These are phyloP conservation scores for Xylaria sp. DNA, from an alignment of 2,329 filamentous ascomycete genomes.

Conservation along the genomic window DNA sequence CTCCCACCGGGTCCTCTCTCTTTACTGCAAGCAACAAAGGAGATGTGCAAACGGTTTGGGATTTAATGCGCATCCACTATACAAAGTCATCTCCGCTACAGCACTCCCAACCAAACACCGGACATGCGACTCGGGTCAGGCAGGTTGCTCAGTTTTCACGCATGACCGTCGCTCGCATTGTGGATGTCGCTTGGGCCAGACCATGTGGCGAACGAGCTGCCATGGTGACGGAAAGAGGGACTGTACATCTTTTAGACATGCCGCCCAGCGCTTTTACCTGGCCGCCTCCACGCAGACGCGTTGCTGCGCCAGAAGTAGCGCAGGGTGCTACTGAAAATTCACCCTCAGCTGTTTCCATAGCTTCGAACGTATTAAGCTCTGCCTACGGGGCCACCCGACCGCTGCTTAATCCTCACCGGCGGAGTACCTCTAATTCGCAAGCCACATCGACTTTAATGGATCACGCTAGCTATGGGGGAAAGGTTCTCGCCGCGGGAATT, in stretches of 20 bases:
- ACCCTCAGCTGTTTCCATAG: conserved; percentile 72
- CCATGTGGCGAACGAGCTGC: conserved; percentile 85
- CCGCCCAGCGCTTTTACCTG: conserved; percentile 85
- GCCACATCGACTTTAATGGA: conserved; percentile 62
- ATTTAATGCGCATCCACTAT: conserved; percentile 74
- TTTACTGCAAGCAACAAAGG: conserved; percentile 85
- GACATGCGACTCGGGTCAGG: conserved; percentile 71
- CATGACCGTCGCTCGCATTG: conserved; percentile 89
- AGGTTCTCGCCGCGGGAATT: conserved; percentile 77
- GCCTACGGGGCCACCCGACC: conserved; percentile 76
- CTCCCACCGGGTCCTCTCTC: conserved; percentile 76
- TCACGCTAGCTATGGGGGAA: conserved; percentile 75
- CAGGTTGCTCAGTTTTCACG: conserved; percentile 90
- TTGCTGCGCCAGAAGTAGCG: conserved; percentile 56
- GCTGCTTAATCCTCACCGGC: conserved; percentile 65
- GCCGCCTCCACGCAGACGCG: conserved; percentile 76
- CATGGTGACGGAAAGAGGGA: conserved; percentile 94
- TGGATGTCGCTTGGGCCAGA: conserved; percentile 89
- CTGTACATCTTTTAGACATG: conserved; percentile 90
- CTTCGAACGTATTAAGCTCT: conserved; percentile 76
- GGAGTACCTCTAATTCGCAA: conserved; percentile 59
- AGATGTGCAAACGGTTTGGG: conserved; percentile 86
- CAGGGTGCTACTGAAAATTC: conserved; percentile 61
- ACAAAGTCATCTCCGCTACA: conserved; percentile 71
- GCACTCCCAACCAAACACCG: conserved; percentile 59